phyloP scores from a whole-genome alignment of 2,329 filamentous ascomycete species.

The Anisogramma anomala region DNA sequence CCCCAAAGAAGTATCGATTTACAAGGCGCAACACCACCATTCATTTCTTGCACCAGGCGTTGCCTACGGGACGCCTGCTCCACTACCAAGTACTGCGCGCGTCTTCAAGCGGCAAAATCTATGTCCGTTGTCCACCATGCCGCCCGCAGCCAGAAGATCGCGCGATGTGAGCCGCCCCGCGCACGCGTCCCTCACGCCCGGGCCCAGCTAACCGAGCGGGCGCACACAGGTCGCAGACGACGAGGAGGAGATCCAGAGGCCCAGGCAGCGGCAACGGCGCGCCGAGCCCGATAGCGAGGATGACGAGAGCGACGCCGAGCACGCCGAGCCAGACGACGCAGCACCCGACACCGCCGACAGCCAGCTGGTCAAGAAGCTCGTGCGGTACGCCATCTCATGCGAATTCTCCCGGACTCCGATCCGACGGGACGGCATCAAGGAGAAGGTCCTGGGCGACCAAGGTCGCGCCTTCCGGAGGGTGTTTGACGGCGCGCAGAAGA shows the following conservation, averaged over 20 bases:
- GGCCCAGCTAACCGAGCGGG: not conserved
- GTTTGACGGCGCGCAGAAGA: slow-evolving; percentile 64
- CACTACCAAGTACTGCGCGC: not conserved
- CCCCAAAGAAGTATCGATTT: not conserved
- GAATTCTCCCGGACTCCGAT: slow-evolving; percentile 52
- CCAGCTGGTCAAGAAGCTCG: slow-evolving; percentile 52
- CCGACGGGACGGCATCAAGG: slow-evolving; percentile 48
- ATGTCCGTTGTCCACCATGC: slow-evolving; percentile 1
- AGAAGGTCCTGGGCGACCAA: slow-evolving; percentile 62
- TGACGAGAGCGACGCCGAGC: slow-evolving; percentile 24
- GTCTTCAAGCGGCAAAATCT: not conserved
- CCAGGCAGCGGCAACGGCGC: slow-evolving; percentile 29
- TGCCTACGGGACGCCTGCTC: no score
- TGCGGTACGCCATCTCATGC: slow-evolving; percentile 56
- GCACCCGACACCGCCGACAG: slow-evolving; percentile 35
- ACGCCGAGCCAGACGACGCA: slow-evolving; percentile 21
- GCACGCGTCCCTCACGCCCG: not conserved
- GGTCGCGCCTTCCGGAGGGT: slow-evolving; percentile 62
- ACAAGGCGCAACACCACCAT: not conserved
- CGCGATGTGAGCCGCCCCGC: slow-evolving; percentile 7
- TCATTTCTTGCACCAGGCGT: no score
- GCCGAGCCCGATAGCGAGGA: slow-evolving; percentile 20
- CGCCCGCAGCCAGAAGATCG: slow-evolving; percentile 7
- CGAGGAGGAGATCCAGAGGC: slow-evolving; percentile 32
- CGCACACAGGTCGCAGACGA: slow-evolving; percentile 16